phyloP scores from a whole-genome alignment of 2,329 filamentous ascomycete species.

The Fusarium penzigii region DNA sequence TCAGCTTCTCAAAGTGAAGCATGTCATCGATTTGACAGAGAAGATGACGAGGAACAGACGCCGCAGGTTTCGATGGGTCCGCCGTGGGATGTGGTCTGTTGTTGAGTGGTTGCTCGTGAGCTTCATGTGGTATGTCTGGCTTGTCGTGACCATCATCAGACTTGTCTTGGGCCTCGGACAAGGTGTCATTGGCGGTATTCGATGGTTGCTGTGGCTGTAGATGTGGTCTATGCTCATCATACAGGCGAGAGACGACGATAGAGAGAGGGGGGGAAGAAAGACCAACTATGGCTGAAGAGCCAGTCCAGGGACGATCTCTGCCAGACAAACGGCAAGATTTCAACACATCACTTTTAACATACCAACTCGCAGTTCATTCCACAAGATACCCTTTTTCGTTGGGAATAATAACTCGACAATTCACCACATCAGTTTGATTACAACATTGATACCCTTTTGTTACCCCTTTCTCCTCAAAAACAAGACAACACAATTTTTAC shows the following conservation, averaged over 20 bases:
- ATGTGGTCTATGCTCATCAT: background rate
- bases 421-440: too few relatives aligned
- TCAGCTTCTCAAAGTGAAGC: slow-evolving; percentile 78
- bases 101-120: slow-evolving; percentile 88
- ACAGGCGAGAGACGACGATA: background rate
- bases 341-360: too few relatives aligned
- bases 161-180: slow-evolving; percentile 63
- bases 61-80: slow-evolving; percentile 69
- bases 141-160: slow-evolving; percentile 77
- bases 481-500: background rate
- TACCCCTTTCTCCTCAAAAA: background rate
- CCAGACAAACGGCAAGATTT: background rate
- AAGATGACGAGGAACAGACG: slow-evolving; percentile 71
- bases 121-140: slow-evolving; percentile 94
- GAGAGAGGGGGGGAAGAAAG: slow-evolving; percentile 3
- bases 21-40: slow-evolving; percentile 76
- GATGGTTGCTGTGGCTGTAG: slow-evolving; percentile 83
- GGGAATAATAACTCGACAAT: background rate
- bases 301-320: background rate
- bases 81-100: slow-evolving; percentile 74
- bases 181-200: slow-evolving; percentile 59
- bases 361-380: slow-evolving; percentile 3
- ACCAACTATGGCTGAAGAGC: background rate
- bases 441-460: slow-evolving; percentile 17
- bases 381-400: slow-evolving; percentile 3